Conservation (phyloP, 345 rosid genomes). For the Citrus australasica region DNA sequence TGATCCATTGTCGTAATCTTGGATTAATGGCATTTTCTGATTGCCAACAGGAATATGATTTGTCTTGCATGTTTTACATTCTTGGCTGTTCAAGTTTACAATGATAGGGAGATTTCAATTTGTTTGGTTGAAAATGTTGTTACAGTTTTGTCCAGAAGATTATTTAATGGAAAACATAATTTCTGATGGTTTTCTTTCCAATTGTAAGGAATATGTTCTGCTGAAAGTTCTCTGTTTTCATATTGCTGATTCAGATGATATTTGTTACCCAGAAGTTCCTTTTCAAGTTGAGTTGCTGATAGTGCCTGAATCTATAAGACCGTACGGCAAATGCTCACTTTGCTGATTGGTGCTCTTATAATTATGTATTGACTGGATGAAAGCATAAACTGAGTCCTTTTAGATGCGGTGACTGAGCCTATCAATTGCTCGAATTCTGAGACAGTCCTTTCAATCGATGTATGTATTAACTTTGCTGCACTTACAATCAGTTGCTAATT, state of each 20-base stretch:
- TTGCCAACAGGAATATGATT: not conserved
- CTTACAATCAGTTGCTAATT: not conserved
- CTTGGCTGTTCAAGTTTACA: not conserved
- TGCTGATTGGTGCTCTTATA: not conserved
- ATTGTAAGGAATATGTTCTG: not conserved
- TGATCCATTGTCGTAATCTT: not conserved
- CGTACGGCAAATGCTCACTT: not conserved
- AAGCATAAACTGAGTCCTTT: not conserved
- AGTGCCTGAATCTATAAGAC: not conserved
- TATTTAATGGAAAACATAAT: not conserved
- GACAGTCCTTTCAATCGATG: not conserved
- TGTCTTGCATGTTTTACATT: not conserved
- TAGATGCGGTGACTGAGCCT: not conserved
- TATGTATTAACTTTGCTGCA: not conserved
- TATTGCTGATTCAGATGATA: slow-evolving; percentile 4
- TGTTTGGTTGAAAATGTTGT: not conserved
- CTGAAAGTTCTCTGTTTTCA: not conserved
- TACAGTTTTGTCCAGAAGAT: not conserved
- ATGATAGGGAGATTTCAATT: not conserved
- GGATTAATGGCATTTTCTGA: not conserved
- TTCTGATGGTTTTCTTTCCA: not conserved
- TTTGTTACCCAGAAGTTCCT: not conserved
- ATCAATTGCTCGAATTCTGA: not conserved
- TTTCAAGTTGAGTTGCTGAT: not conserved
- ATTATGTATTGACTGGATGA: not conserved